Percentiles rank a stretch among this genome's conserved stretches.
These are phyloP conservation scores for Xylaria longipes DNA, from an alignment of 495 filamentous ascomycete species.

Conservation along the genomic window DNA sequence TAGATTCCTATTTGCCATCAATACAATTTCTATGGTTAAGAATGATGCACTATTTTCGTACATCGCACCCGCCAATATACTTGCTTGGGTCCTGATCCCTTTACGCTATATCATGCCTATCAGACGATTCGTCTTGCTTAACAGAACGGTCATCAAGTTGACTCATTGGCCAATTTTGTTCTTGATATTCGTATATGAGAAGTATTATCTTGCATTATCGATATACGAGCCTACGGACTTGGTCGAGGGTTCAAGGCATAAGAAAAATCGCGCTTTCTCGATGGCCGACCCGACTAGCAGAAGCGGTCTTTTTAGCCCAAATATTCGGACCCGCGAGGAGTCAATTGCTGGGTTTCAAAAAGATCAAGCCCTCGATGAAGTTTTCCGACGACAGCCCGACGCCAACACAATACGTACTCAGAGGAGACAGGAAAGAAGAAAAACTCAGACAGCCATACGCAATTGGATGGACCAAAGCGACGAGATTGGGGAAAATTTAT, in stretches of 20 bases:
- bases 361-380: conserved; percentile 88
- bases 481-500: conserved; percentile 66
- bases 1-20: conserved; percentile 87
- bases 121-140: conserved; percentile 77
- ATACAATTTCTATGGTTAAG: conserved; percentile 95
- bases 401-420: conserved; percentile 52
- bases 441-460: conserved; percentile 76
- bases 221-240: conserved; percentile 81
- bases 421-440: conserved; percentile 62
- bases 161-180: conserved; percentile 89
- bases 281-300: conserved; percentile 59
- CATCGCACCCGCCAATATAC: conserved; percentile 83
- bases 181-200: conserved; percentile 86
- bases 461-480: conserved; percentile 84
- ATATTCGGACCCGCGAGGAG: conserved; percentile 74
- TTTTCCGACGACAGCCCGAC: conserved; percentile 70
- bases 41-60: conserved; percentile 93
- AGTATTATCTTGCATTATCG: conserved; percentile 67
- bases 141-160: conserved; percentile 84
- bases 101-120: conserved; percentile 80
- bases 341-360: conserved; percentile 86
- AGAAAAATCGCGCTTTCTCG: conserved; percentile 53
- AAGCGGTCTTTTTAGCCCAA: conserved; percentile 69
- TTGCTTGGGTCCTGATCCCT: conserved; percentile 86
- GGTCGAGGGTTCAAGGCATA: conserved; percentile 52